Percentiles rank a stretch among this genome's conserved stretches.
Conservation (phyloP, 1,284 basidiomycete genomes). For the Sporisorium iseilematis-ciliati region DNA sequence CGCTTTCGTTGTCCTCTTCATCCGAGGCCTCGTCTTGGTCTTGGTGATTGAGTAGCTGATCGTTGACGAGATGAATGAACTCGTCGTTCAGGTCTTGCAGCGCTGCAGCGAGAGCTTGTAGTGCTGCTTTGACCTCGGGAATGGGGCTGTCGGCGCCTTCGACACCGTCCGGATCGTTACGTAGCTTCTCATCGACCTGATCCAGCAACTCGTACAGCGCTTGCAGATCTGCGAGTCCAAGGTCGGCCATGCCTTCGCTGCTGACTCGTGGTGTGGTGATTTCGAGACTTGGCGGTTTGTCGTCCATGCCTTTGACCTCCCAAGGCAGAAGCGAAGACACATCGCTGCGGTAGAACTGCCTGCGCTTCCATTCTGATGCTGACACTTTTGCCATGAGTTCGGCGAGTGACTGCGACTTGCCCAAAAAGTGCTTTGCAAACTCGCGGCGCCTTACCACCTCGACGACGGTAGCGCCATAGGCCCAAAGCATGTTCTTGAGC, state of each 20-base stretch:
- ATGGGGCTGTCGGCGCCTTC: slow-evolving; percentile 39
- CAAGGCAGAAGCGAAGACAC: slow-evolving; percentile 60
- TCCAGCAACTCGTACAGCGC: slow-evolving; percentile 54
- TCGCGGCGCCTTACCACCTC: slow-evolving; percentile 91
- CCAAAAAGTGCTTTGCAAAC: slow-evolving; percentile 73
- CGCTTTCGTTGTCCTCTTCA: slow-evolving; percentile 37
- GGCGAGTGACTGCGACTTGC: slow-evolving; percentile 60
- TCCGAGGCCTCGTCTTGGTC: slow-evolving; percentile 40
- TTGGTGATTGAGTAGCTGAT: slow-evolving; percentile 49
- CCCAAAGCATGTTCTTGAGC: slow-evolving; percentile 88
- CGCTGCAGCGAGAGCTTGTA: slow-evolving; percentile 46
- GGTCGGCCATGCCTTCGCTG: slow-evolving; percentile 42
- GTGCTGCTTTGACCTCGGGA: slow-evolving; percentile 47
- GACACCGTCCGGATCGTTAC: slow-evolving; percentile 19
- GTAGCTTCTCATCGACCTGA: slow-evolving; percentile 46
- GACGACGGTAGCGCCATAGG: slow-evolving; percentile 90
- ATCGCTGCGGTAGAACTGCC: slow-evolving; percentile 52
- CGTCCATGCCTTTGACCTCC: slow-evolving; percentile 61
- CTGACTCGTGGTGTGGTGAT: slow-evolving; percentile 58
- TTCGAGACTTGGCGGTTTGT: slow-evolving; percentile 59
- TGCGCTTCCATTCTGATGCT: slow-evolving; percentile 55
- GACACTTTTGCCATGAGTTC: slow-evolving; percentile 67
- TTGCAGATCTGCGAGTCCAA: slow-evolving; percentile 53
- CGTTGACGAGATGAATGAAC: slow-evolving; percentile 57
- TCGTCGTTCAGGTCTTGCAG: slow-evolving; percentile 60